These are phyloP conservation scores for Pelagophyceae sp. DNA, from an alignment of 352 stramenopile species.

Conservation along the genomic window DNA sequence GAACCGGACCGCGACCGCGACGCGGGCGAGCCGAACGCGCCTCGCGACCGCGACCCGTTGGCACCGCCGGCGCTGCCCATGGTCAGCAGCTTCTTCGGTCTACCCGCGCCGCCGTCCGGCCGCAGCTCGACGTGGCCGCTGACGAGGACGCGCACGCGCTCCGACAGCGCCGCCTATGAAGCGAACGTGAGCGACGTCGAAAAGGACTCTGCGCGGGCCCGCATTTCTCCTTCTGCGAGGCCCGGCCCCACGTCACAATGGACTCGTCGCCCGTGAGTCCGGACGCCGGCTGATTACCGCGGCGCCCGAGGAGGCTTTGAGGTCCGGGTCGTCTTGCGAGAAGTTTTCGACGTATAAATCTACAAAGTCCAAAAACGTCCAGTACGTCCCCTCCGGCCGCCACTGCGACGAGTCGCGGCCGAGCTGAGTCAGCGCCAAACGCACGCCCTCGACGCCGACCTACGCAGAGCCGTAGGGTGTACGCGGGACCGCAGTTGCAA, in stretches of 20 bases:
- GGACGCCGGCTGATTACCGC: too few relatives aligned
- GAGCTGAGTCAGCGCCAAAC: neutral
- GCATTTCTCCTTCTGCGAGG: too few relatives aligned
- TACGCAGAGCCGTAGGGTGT: too few relatives aligned
- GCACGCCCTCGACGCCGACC: slow-evolving; percentile 1
- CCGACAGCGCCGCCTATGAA: neutral
- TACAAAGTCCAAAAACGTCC: slow-evolving; percentile 35
- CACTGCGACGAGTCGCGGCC: slow-evolving; percentile 28
- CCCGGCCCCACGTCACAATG: too few relatives aligned
- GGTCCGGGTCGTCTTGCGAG: slow-evolving; percentile 28
- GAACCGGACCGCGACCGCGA: neutral
- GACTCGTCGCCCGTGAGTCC: too few relatives aligned
- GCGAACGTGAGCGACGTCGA: too few relatives aligned
- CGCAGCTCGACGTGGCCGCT: neutral
- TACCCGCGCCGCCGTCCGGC: slow-evolving; percentile 12
- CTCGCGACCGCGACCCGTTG: too few relatives aligned
- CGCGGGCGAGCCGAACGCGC: too few relatives aligned
- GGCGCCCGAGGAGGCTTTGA: slow-evolving; percentile 22
- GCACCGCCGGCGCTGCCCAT: too few relatives aligned
- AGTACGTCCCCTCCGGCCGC: slow-evolving; percentile 19
- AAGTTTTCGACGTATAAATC: slow-evolving; percentile 35
- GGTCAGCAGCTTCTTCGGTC: slow-evolving; percentile 14
- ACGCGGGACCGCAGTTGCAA: too few relatives aligned
- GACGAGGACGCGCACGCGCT: slow-evolving; percentile 13
- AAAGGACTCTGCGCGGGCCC: too few relatives aligned